phyloP scores from a whole-genome alignment of 495 filamentous ascomycete species.

The Penicillium roqueforti region DNA sequence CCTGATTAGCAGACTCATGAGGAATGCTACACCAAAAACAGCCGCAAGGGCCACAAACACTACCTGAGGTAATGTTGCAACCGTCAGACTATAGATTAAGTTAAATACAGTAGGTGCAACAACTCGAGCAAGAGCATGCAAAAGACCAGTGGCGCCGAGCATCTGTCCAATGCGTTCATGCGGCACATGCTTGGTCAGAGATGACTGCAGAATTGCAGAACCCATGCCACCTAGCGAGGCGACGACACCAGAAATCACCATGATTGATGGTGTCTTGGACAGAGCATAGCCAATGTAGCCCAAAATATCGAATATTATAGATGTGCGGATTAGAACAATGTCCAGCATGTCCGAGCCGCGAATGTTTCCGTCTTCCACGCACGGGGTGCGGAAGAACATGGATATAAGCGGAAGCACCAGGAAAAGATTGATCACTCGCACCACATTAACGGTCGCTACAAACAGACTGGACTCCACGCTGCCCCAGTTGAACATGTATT shows the following conservation, averaged over 20 bases:
- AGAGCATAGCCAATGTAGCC: constrained; percentile 73
- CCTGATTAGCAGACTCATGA: constrained; percentile 62
- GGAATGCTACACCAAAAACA: constrained; percentile 62
- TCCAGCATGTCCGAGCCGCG: constrained; percentile 77
- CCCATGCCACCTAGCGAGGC: constrained; percentile 80
- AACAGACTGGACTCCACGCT: constrained; percentile 73
- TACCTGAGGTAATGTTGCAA: constrained; percentile 69
- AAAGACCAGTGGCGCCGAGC: constrained; percentile 77
- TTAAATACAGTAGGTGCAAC: constrained; percentile 78
- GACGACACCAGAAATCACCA: constrained; percentile 63
- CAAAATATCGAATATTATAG: constrained; percentile 70
- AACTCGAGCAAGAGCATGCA: constrained; percentile 79
- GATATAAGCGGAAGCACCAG: constrained; percentile 68
- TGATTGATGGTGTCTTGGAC: constrained; percentile 49
- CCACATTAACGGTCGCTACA: constrained; percentile 68
- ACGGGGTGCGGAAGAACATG: constrained; percentile 58
- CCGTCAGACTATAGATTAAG: constrained; percentile 76
- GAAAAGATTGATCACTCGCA: constrained; percentile 70
- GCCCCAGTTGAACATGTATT: constrained; percentile 75
- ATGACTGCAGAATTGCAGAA: constrained; percentile 73
- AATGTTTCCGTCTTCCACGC: constrained; percentile 41
- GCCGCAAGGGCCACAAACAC: constrained; percentile 72
- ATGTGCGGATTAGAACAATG: constrained; percentile 66
- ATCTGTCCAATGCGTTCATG: constrained; percentile 75
- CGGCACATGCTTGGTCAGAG: constrained; percentile 87